These are phyloP conservation scores for Pezizomycotina sp. DNA, from an alignment of 2,329 filamentous ascomycete species.

Conservation along the genomic window DNA sequence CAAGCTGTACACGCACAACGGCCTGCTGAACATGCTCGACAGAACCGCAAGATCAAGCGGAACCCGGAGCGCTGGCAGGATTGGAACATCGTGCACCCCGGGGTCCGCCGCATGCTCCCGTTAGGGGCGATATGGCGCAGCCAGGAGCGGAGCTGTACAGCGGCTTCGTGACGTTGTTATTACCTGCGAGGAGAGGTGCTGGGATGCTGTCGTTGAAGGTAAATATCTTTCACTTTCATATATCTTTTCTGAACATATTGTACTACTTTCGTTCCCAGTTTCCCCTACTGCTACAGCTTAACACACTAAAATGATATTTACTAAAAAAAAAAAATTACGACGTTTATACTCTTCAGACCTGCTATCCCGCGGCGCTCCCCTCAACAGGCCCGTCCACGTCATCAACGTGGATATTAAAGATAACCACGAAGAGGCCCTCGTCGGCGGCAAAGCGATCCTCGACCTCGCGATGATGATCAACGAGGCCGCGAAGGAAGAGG, in stretches of 20 bases:
- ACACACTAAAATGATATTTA: neutral
- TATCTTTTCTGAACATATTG: no score
- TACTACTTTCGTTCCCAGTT: no score
- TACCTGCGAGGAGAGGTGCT: constrained; percentile 93
- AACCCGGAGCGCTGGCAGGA: constrained; percentile 96
- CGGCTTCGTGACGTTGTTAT: constrained; percentile 83
- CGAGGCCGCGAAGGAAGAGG: constrained; percentile 59
- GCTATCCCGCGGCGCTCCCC: constrained; percentile 62
- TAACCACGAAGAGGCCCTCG: constrained; percentile 87
- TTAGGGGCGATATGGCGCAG: constrained; percentile 17
- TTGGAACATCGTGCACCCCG: constrained; percentile 75
- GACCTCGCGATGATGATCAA: constrained; percentile 80
- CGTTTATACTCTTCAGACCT: constrained; percentile 41
- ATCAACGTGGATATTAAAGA: constrained; percentile 98
- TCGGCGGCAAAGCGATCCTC: constrained; percentile 80
- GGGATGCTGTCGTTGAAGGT: constrained; percentile 82
- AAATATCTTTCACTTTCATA: constrained; percentile 1
- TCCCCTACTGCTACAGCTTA: neutral
- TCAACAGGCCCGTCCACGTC: constrained; percentile 89
- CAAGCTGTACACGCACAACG: constrained; percentile 76
- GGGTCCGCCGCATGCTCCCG: constrained; percentile 49
- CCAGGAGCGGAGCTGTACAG: constrained; percentile 18
- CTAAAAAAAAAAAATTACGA: no score
- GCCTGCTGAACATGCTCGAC: constrained; percentile 87
- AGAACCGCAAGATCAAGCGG: constrained; percentile 87